These are phyloP conservation scores for Daldinia grandis DNA, from an alignment of 495 filamentous ascomycete species.

Conservation along the genomic window DNA sequence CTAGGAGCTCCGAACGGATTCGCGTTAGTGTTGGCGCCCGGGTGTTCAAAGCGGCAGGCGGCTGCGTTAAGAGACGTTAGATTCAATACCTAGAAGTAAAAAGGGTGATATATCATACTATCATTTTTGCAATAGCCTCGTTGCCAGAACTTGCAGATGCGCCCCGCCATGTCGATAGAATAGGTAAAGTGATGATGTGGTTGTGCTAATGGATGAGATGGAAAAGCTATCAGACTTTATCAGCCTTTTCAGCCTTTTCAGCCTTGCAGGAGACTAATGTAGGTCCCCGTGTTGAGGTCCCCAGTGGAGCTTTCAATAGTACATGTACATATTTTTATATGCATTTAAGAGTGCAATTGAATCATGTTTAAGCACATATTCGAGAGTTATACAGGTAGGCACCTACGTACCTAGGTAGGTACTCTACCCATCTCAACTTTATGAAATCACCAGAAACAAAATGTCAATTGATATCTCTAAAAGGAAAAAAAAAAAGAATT, in stretches of 20 bases:
- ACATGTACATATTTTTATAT: not conserved
- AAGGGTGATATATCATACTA: slow-evolving; percentile 48
- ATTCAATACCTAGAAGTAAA: not conserved
- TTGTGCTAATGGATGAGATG: not conserved
- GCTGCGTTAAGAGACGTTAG: slow-evolving; percentile 39
- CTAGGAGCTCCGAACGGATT: slow-evolving; percentile 38
- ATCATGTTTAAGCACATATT: not conserved
- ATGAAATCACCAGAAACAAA: too few species aligned
- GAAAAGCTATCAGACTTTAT: not conserved
- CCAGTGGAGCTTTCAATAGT: not conserved
- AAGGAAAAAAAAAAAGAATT: too few species aligned
- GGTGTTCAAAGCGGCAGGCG: slow-evolving; percentile 58
- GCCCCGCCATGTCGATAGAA: slow-evolving; percentile 29
- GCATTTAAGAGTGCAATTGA: not conserved
- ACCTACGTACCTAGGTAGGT: too few species aligned
- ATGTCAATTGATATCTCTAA: too few species aligned
- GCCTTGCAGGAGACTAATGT: slow-evolving; percentile 8
- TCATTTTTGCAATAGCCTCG: slow-evolving; percentile 79
- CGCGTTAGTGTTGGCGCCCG: slow-evolving; percentile 38
- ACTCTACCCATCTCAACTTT: too few species aligned
- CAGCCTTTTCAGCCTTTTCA: slow-evolving; percentile 16
- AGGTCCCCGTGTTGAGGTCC: not conserved
- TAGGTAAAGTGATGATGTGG: not conserved
- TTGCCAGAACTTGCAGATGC: slow-evolving; percentile 74
- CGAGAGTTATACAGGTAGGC: not conserved